Evolutionary conservation across 345 rosid species (phyloP).

Genomic region (Corchorus olitorius): DNA sequence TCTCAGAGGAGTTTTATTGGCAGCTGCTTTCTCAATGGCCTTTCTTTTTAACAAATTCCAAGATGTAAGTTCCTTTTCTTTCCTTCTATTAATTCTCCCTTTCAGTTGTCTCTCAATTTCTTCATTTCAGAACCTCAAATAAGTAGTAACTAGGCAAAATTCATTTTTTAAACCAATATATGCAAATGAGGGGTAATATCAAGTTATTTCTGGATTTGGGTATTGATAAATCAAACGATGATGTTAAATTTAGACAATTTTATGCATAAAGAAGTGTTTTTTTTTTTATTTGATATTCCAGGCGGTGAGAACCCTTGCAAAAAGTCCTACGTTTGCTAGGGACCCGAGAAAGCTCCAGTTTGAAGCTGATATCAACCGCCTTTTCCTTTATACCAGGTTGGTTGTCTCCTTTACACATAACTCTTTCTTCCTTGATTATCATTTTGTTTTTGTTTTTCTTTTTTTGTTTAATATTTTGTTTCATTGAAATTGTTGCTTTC

Average conservation of each 20-base stretch:
- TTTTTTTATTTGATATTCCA: constrained; percentile 27
- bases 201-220: not conserved
- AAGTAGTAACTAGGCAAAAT: not conserved
- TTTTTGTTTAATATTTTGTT: not conserved
- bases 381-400: constrained; percentile 78
- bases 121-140: not conserved
- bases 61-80: constrained; percentile 27
- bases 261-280: not conserved
- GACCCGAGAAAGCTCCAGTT: constrained; percentile 75
- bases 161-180: not conserved
- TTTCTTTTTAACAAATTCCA: constrained; percentile 50
- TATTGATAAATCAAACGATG: not conserved
- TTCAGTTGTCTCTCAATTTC: not conserved
- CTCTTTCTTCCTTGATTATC: not conserved
- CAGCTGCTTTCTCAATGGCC: constrained; percentile 38
- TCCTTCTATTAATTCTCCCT: not conserved
- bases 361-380: constrained; percentile 76
- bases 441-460: not conserved
- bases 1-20: not conserved
- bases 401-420: not conserved
- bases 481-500: constrained; percentile 4
- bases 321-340: constrained; percentile 66
- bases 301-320: constrained; percentile 72
- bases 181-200: not conserved
- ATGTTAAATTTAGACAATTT: not conserved